A percentile compares a stretch with the other conserved stretches of the same genome.
Evolutionary conservation across 2,329 filamentous ascomycete species (phyloP).

Genomic region (Stachybotrys chlorohalonatus): DNA sequence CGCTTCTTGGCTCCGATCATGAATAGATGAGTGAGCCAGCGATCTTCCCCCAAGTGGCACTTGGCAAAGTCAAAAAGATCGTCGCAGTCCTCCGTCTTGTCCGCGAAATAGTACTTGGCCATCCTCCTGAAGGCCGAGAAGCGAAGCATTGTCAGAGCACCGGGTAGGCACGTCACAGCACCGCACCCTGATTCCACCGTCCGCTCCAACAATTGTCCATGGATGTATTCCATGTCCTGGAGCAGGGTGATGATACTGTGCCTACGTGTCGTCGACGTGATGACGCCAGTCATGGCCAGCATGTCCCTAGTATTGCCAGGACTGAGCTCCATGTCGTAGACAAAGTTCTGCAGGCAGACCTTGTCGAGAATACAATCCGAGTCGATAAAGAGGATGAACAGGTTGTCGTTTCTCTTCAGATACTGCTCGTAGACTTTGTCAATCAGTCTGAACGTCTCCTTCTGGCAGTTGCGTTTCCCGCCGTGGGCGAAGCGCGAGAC

Average conservation of each 20-base stretch:
- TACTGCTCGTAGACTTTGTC: slow-evolving; percentile 88
- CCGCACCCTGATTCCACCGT: slow-evolving; percentile 93
- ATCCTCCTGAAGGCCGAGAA: slow-evolving; percentile 95
- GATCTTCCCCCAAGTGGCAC: slow-evolving; percentile 87
- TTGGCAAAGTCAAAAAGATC: slow-evolving; percentile 97
- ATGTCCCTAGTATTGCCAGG: slow-evolving; percentile 86
- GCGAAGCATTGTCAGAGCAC: slow-evolving; percentile 88
- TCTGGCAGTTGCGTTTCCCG: slow-evolving; percentile 90
- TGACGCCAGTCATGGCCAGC: slow-evolving; percentile 96
- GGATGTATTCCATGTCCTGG: slow-evolving; percentile 97
- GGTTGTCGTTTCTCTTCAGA: slow-evolving; percentile 75
- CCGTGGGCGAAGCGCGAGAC: slow-evolving; percentile 89
- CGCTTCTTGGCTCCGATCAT: slow-evolving; percentile 94
- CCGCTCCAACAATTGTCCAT: slow-evolving; percentile 91
- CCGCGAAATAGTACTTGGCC: slow-evolving; percentile 97
- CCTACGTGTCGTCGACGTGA: slow-evolving; percentile 85
- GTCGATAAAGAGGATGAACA: slow-evolving; percentile 95
- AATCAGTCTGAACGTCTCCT: slow-evolving; percentile 84
- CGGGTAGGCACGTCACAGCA: slow-evolving; percentile 87
- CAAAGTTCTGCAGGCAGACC: slow-evolving; percentile 91
- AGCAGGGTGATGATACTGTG: slow-evolving; percentile 84
- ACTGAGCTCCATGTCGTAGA: slow-evolving; percentile 97
- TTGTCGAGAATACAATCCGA: slow-evolving; percentile 92
- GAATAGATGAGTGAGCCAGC: slow-evolving; percentile 95
- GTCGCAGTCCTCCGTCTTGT: slow-evolving; percentile 90